These are phyloP conservation scores for Candida tallmaniae DNA, from an alignment of 805 yeast genomes.

Conservation along the genomic window DNA sequence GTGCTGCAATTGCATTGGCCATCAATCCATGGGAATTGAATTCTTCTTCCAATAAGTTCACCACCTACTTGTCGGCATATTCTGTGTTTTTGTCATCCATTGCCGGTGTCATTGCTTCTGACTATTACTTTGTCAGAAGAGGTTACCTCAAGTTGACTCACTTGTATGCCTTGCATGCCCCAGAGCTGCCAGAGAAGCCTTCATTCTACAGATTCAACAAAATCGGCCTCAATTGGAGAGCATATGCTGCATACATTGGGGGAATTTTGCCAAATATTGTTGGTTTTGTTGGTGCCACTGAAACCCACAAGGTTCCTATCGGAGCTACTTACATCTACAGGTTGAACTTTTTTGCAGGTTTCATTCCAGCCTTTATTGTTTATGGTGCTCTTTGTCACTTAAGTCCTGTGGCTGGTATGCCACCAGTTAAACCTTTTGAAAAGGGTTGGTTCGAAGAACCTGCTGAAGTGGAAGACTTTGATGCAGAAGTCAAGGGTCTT, in stretches of 20 bases:
- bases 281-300: conserved; percentile 83
- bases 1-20: conserved; percentile 36
- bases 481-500: conserved; percentile 34
- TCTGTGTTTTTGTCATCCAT: conserved; percentile 41
- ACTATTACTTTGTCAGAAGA: conserved; percentile 57
- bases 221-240: conserved; percentile 79
- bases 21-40: conserved; percentile 42
- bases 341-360: conserved; percentile 76
- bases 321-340: conserved; percentile 75
- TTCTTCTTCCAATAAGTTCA: conserved; percentile 34
- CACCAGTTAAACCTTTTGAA: conserved; percentile 36
- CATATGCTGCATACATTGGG: conserved; percentile 69
- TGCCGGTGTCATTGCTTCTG: conserved; percentile 40
- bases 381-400: conserved; percentile 50
- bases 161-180: conserved; percentile 48
- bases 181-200: conserved; percentile 22
- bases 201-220: conserved; percentile 56
- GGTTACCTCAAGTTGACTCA: conserved; percentile 64
- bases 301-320: conserved; percentile 61
- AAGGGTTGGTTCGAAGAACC: conserved; percentile 61
- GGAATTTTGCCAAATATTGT: conserved; percentile 82
- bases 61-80: conserved; percentile 41
- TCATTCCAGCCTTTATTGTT: conserved; percentile 49
- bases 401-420: conserved; percentile 46
- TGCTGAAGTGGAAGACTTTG: conserved; percentile 62